phyloP scores from a whole-genome alignment of 768 basidiomycete genomes.

The Nevesoporus exiguus region DNA sequence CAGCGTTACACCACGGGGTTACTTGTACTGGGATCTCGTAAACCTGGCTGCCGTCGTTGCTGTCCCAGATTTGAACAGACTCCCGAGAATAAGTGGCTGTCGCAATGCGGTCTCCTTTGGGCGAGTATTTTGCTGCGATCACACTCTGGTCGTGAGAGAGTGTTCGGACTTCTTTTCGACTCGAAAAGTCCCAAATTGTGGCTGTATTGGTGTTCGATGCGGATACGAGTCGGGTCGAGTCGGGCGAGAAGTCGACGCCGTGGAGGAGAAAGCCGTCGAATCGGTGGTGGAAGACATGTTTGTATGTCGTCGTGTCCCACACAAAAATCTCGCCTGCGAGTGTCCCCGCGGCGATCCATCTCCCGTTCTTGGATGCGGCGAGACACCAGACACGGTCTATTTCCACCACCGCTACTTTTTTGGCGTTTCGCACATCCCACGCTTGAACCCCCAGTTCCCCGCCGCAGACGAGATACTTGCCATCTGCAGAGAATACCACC shows the following conservation, averaged over 20 bases:
- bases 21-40: background rate
- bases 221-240: background rate
- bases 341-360: background rate
- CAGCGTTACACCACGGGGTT: background rate
- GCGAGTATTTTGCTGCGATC: background rate
- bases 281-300: background rate
- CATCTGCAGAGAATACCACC: too few relatives aligned
- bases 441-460: too few relatives aligned
- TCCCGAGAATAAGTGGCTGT: background rate
- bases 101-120: background rate
- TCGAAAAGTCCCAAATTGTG: background rate
- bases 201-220: background rate
- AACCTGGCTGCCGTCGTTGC: background rate
- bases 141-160: background rate
- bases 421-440: too few relatives aligned
- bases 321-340: background rate
- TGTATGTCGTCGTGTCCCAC: background rate
- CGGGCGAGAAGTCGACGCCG: background rate
- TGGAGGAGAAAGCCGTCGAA: background rate
- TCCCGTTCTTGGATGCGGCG: background rate
- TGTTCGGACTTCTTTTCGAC: background rate
- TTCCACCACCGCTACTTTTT: background rate
- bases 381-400: background rate
- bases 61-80: background rate
- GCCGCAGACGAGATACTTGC: too few relatives aligned